Evolutionary conservation across 2,329 filamentous ascomycete genomes (phyloP), one percentile per base, ranked within the genome.

Genomic region (Colletotrichum plurivorum): DNA sequence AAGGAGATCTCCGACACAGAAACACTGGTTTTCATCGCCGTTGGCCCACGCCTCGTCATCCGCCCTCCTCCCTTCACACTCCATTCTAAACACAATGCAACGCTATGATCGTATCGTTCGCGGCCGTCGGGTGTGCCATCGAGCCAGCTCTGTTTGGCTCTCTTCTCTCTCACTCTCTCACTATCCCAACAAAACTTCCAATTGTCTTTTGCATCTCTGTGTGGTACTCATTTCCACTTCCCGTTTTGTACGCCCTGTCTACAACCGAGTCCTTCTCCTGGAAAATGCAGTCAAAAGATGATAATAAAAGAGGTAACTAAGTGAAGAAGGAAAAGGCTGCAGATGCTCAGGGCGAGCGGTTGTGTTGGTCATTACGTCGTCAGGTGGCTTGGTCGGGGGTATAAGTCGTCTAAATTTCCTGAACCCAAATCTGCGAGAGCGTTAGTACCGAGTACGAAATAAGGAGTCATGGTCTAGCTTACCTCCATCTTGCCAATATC

Each of bases 401-500:
- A 72, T 72, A 69, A 49, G 63, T 63, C 58, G 83, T 71, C 85
- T 87, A 49, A 74, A 81, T 73, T 73, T 82, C 80, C 75, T 84
- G 79, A 73, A 86, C 80, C 84, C 84, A 86, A 76, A 87, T 81
- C 84, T 86, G 73, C 8, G 53, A 48, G 39, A 20, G 7, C 7
- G 73, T 83, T 74, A 80, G 75, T 25, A 41, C 41, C 12, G 20
- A 27, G 12, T 22, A 5, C 8, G 6, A 22, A 12, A 2, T 9
- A 20, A 10, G 18, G 6, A 22, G 12, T 13, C 16, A 12, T 20
- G 10, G 67, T 46, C 12, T 12, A 48, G 85, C 93, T 88, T 80
- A 98, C 94, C 89, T 98, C 96, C 90, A 98, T 90, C 87, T 97
- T 98, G 60, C 93, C 94, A 84, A 94, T 92, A 71, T 97, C 95